phyloP scores from a whole-genome alignment of 2,329 filamentous ascomycete genomes.

The Drechslerella dactyloides region DNA sequence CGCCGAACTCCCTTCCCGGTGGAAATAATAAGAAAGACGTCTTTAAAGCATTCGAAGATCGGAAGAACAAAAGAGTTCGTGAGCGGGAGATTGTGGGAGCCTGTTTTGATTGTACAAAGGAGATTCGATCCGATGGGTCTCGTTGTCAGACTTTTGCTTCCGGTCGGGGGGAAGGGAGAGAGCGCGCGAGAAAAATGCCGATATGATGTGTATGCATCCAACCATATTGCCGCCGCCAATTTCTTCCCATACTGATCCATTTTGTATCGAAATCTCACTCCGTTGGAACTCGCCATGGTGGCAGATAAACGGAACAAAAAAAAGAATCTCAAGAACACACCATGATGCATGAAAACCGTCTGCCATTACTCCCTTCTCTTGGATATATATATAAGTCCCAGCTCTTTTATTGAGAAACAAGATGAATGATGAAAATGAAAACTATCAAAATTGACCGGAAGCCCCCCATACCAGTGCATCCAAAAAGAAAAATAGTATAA shows the following conservation, averaged over 20 bases:
- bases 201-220: slow-evolving; percentile 49
- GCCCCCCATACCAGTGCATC: too few species aligned
- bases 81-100: slow-evolving; percentile 9
- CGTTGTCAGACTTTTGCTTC: too few species aligned
- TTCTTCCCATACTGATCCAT: neutral
- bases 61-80: slow-evolving; percentile 20
- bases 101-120: slow-evolving; percentile 25
- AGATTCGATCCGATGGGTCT: slow-evolving; percentile 5
- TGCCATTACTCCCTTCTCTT: slow-evolving; percentile 49
- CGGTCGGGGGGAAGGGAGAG: slow-evolving; percentile 15
- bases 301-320: slow-evolving; percentile 29
- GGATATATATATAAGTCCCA: slow-evolving; percentile 21
- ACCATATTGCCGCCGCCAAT: slow-evolving; percentile 12
- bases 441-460: slow-evolving; percentile 9
- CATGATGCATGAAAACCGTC: slow-evolving; percentile 38
- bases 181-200: too few species aligned
- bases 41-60: slow-evolving; percentile 17
- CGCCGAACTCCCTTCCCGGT: slow-evolving; percentile 50
- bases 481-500: too few species aligned
- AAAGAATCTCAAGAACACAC: neutral
- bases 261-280: neutral
- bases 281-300: slow-evolving; percentile 12
- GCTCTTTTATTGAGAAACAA: slow-evolving; percentile 35
- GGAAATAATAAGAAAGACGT: slow-evolving; percentile 22
- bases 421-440: slow-evolving; percentile 6